A percentile compares a stretch with the other conserved stretches of the same genome.
Conservation (phyloP, 305 asterid genomes). For the Fraxinus platypoda region DNA sequence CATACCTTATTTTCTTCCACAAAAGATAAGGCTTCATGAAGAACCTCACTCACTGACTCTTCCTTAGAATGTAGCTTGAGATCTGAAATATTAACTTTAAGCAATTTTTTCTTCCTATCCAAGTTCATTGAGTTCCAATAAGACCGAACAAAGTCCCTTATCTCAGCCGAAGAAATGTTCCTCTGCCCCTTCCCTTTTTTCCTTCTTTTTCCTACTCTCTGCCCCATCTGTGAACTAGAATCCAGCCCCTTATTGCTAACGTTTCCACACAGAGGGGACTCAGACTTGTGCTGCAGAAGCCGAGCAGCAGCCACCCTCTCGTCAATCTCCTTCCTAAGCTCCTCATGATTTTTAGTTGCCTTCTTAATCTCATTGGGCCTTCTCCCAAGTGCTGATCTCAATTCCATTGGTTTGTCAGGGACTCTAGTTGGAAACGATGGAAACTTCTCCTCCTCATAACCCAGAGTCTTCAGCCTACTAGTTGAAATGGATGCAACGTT, state of each 20-base stretch:
- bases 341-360: conserved; percentile 75
- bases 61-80: conserved; percentile 74
- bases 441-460: conserved; percentile 74
- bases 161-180: conserved; percentile 54
- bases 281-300: too few relatives aligned
- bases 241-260: conserved; percentile 43
- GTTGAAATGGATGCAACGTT: conserved; percentile 66
- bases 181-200: conserved; percentile 43
- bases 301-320: conserved; percentile 18
- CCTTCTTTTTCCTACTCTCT: conserved; percentile 64
- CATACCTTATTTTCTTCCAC: conserved; percentile 58
- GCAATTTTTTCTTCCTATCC: conserved; percentile 54
- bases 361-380: conserved; percentile 87
- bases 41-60: conserved; percentile 41
- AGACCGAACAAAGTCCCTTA: conserved; percentile 64
- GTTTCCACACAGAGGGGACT: conserved; percentile 29
- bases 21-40: conserved; percentile 62
- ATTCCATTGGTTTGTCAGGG: conserved; percentile 86
- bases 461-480: conserved; percentile 71
- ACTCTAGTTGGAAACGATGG: conserved; percentile 75
- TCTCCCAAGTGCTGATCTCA: conserved; percentile 54
- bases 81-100: conserved; percentile 46
- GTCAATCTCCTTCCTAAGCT: conserved; percentile 86
- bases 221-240: conserved; percentile 47
- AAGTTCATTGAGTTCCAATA: conserved; percentile 70